Evolutionary conservation across 371 early-diverging fungal genomes (phyloP), one percentile per base, ranked within the genome.

Genomic region (Mortierella sp.): DNA sequence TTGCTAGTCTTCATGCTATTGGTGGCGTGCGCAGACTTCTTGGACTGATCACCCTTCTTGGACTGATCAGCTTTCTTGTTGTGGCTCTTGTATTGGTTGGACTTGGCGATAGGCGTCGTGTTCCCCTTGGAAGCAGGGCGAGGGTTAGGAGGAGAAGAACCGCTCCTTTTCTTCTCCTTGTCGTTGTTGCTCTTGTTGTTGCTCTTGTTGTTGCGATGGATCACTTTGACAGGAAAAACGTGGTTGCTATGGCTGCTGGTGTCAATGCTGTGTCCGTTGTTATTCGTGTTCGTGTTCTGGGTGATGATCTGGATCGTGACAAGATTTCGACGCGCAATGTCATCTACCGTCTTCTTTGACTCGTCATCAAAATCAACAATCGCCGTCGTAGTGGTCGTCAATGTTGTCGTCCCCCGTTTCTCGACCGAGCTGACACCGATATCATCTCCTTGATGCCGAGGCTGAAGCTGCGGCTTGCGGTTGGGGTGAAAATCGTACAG

Each of bases 281-380:
- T 74, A 43, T 82, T 82, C n/a, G 32, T 41, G 46, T 77, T 81
- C 29, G 44, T 74, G 70, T 82, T 82, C 21, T 78, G 78, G 14
- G 78, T 82, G 10, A 77, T 29, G 29, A 82, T 78, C 49, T 82
- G 78, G 51, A 82, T 75, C 21, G 46, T 75, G 54, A 82, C 82
- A 32, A 78, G 75, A 38, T 74, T 78, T 38, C 75, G 77, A 38
- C 68, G 54, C 3, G 55, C 48, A 10, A 72, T 70, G 51, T 51
- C 55, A 24, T 43, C 76, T 43, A 63, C 73, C 48, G 68, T 32
- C 46, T 75, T 18, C 35, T 32, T 65, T 3, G 18, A 12, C 35
- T 44, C 56, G 58, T 56, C 27, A 4, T 75, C 71, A 49, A 75
- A 49, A 58, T 29, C 58, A 24, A 71, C 38, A 38, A 18, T 55